Evolutionary conservation across 202 grass and related monocot genomes (phyloP).

Genomic region (Musa balbisiana): DNA sequence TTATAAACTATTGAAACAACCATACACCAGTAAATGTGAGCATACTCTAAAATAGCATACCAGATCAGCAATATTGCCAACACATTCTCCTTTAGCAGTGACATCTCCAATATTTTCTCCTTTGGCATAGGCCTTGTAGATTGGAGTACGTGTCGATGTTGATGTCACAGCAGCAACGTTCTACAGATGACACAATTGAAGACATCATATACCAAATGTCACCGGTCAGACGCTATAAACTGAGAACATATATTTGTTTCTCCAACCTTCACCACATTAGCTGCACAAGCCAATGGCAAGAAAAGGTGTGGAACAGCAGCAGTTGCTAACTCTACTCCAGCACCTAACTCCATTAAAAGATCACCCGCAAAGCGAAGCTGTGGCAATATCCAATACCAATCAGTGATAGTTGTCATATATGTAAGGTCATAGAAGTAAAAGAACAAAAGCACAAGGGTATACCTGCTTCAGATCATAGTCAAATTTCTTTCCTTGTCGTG

Average conservation of each 20-base stretch:
- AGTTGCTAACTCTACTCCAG: conserved; percentile 91
- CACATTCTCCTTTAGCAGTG: conserved; percentile 98
- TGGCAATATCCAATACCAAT: conserved; percentile 17
- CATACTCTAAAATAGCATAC: conserved; percentile 32
- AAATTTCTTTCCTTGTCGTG: conserved; percentile 98
- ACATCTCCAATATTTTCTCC: conserved; percentile 99
- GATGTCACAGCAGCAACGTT: conserved; percentile 97
- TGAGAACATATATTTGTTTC: neutral
- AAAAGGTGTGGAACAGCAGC: conserved; percentile 88
- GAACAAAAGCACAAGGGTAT: conserved; percentile 3
- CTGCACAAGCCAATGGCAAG: conserved; percentile 91
- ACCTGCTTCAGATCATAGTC: conserved; percentile 99
- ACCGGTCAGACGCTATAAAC: neutral
- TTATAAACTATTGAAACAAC: too few species aligned
- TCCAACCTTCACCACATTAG: conserved; percentile 87
- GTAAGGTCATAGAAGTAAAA: neutral
- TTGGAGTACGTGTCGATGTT: conserved; percentile 90
- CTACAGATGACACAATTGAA: conserved; percentile 29
- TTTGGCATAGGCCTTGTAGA: conserved; percentile 96
- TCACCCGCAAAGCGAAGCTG: conserved; percentile 89
- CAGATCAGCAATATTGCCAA: conserved; percentile 95
- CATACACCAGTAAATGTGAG: too few species aligned
- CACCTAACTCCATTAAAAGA: conserved; percentile 93
- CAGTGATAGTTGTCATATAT: neutral
- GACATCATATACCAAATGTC: conserved; percentile 1